A percentile compares a stretch with the other conserved stretches of the same genome.
Evolutionary conservation across 2,329 filamentous ascomycete genomes (phyloP).

Genomic region (Camillea tinctor): DNA sequence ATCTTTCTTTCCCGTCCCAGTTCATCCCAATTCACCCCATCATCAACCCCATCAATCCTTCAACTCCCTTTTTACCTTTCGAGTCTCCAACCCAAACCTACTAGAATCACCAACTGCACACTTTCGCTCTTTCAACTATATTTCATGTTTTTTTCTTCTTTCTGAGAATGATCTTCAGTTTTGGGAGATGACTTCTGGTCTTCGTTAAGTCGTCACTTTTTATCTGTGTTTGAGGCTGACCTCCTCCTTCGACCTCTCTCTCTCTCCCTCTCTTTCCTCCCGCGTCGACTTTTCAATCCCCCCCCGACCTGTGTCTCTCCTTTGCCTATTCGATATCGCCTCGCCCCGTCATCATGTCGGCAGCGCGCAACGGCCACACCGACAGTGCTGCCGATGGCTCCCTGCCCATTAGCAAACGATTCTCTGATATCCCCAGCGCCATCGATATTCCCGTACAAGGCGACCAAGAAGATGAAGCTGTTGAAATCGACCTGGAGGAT

Average conservation of each 20-base stretch:
- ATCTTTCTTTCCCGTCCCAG: too few relatives aligned
- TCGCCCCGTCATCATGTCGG: conserved; percentile 37
- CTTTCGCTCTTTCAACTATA: background rate
- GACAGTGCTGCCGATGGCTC: conserved; percentile 45
- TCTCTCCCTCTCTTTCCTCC: background rate
- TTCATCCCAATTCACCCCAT: too few relatives aligned
- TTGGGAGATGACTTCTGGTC: background rate
- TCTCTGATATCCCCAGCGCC: conserved; percentile 62
- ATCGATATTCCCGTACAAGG: conserved; percentile 66
- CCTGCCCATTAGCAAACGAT: conserved; percentile 52
- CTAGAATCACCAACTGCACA: too few relatives aligned
- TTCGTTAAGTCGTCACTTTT: background rate
- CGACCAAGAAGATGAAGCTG: conserved; percentile 67
- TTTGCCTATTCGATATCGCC: background rate
- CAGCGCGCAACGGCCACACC: conserved; percentile 43
- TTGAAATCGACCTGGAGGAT: conserved; percentile 91
- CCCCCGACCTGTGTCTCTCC: background rate
- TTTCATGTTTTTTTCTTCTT: background rate
- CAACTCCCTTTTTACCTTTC: background rate
- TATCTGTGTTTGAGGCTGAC: background rate
- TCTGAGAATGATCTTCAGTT: background rate
- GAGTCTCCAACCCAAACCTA: background rate
- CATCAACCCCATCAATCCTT: background rate
- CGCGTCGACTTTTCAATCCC: background rate
- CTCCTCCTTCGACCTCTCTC: background rate